Conservation (phyloP, 2,329 filamentous ascomycete genomes). For the Alternaria tenuissima region DNA sequence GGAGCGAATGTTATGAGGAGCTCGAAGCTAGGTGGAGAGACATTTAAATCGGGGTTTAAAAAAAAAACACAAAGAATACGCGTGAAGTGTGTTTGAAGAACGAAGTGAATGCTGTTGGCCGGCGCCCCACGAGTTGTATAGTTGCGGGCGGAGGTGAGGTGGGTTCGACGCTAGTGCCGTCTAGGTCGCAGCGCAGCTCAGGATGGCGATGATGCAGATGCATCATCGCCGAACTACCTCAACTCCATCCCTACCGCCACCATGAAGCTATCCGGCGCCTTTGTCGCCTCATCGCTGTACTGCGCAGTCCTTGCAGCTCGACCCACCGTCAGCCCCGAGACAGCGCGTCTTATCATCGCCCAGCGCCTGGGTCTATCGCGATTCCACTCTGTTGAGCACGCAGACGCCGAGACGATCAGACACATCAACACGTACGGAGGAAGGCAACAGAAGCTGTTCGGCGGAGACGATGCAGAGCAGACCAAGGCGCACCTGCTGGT, state of each 20-base stretch:
- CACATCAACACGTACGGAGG: slow-evolving; percentile 59
- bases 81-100: neutral
- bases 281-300: slow-evolving; percentile 53
- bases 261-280: slow-evolving; percentile 56
- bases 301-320: slow-evolving; percentile 46
- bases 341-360: slow-evolving; percentile 60
- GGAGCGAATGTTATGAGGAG: slow-evolving; percentile 22
- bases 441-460: slow-evolving; percentile 52
- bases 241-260: slow-evolving; percentile 41
- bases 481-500: slow-evolving; percentile 46
- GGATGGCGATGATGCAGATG: slow-evolving; percentile 14
- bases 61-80: slow-evolving; percentile 1
- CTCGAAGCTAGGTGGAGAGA: slow-evolving; percentile 19
- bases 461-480: slow-evolving; percentile 30
- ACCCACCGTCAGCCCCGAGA: slow-evolving; percentile 50
- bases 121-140: neutral
- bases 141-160: slow-evolving; percentile 20
- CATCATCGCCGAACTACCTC: slow-evolving; percentile 29
- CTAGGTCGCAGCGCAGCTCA: slow-evolving; percentile 19
- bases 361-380: slow-evolving; percentile 60
- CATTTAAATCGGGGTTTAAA: slow-evolving; percentile 24
- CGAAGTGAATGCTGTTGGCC: neutral
- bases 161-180: slow-evolving; percentile 18
- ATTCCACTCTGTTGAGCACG: slow-evolving; percentile 55
- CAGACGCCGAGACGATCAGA: slow-evolving; percentile 52